A percentile compares a stretch with the other conserved stretches of the same genome.
Conservation (phyloP, 495 filamentous ascomycete species). For the Trichoderma orchidacearum region DNA sequence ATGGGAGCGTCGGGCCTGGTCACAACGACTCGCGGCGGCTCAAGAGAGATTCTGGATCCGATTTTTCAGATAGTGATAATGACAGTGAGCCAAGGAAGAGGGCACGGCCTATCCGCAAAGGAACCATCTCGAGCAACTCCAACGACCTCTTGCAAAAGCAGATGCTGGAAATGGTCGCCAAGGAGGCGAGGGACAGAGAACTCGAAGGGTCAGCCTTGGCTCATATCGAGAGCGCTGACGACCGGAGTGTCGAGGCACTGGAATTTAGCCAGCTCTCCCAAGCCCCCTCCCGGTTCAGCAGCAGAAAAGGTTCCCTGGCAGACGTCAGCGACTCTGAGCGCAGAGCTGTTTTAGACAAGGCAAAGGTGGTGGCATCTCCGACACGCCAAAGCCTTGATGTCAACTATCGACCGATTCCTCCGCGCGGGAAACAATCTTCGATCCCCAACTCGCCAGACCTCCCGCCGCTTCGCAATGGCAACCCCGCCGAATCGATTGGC, state of each 20-base stretch:
- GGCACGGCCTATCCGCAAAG: constrained; percentile 8
- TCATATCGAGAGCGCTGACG: neutral
- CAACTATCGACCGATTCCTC: constrained; percentile 6
- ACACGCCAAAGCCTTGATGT: constrained; percentile 27
- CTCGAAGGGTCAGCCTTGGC: constrained; percentile 3
- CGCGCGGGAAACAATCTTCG: constrained; percentile 17
- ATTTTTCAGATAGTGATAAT: constrained; percentile 32
- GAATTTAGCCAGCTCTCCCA: neutral
- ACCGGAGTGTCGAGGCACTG: neutral
- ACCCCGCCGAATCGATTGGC: constrained; percentile 21
- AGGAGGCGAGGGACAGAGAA: constrained; percentile 29
- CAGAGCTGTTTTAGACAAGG: neutral
- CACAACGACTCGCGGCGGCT: constrained; percentile 24
- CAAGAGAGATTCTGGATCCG: constrained; percentile 25
- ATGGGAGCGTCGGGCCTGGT: constrained; percentile 21
- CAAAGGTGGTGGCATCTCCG: constrained; percentile 11
- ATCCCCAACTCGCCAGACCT: constrained; percentile 23
- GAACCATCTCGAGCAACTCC: constrained; percentile 23
- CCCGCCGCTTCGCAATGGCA: constrained; percentile 14
- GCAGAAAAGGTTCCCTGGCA: constrained; percentile 15
- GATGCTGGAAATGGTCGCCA: constrained; percentile 50
- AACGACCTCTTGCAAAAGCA: constrained; percentile 51
- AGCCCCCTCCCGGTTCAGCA: constrained; percentile 9
- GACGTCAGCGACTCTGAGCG: constrained; percentile 19
- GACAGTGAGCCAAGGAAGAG: constrained; percentile 14